phyloP scores from a whole-genome alignment of 306 rosid species.

The Rubus idaeus region DNA sequence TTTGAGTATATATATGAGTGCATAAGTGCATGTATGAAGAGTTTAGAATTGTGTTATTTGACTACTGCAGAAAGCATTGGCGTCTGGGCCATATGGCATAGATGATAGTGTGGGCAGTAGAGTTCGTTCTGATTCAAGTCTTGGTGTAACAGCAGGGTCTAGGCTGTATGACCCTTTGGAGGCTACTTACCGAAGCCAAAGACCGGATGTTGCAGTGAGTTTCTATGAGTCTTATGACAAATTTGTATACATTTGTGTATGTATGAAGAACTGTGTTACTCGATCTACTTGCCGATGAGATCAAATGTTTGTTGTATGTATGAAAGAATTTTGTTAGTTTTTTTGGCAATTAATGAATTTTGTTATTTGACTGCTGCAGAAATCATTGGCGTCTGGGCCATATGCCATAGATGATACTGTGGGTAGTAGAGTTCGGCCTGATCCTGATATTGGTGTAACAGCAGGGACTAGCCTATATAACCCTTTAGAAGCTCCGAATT shows the following conservation, averaged over 20 bases:
- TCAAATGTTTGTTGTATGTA: neutral
- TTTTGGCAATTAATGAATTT: neutral
- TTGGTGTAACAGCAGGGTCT: neutral
- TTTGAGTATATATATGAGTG: neutral
- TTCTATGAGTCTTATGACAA: neutral
- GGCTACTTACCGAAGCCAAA: neutral
- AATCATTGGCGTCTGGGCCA: slow-evolving; percentile 30
- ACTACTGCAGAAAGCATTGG: slow-evolving; percentile 34
- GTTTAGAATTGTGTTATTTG: slow-evolving; percentile 5
- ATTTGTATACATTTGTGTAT: neutral
- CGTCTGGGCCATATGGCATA: slow-evolving; percentile 27
- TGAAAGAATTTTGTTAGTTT: neutral
- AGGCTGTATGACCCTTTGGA: neutral
- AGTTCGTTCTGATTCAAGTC: neutral
- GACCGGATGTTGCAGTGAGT: neutral
- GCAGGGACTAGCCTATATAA: neutral
- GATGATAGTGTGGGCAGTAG: neutral
- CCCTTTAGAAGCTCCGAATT: neutral
- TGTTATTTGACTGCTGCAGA: slow-evolving; percentile 32
- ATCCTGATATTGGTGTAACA: neutral
- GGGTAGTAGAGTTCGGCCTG: neutral
- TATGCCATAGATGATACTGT: slow-evolving; percentile 10
- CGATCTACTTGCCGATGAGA: too few species aligned
- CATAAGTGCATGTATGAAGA: neutral
- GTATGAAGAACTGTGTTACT: neutral